Conservation (phyloP, 2,329 filamentous ascomycete species). For the Pyrenophora graminea region DNA sequence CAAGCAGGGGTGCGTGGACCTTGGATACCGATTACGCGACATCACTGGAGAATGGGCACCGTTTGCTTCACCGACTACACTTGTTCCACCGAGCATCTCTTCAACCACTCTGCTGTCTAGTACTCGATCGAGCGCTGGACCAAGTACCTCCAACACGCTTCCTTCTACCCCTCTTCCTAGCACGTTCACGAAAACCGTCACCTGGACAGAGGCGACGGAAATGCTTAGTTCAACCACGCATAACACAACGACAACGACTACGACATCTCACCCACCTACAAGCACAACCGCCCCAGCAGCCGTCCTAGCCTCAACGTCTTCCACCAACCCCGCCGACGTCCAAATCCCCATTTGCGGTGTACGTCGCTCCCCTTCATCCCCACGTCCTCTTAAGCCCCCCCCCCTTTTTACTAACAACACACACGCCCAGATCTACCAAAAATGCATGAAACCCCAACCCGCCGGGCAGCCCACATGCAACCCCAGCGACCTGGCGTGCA, state of each 20-base stretch:
- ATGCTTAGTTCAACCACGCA: not conserved
- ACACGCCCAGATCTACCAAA: conserved; percentile 8
- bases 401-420: not conserved
- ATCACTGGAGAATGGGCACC: conserved; percentile 12
- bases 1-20: not conserved
- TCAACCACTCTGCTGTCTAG: not conserved
- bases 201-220: not conserved
- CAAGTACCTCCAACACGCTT: not conserved
- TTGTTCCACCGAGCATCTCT: not conserved
- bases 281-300: not conserved
- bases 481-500: conserved; percentile 15
- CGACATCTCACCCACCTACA: not conserved
- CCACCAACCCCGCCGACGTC: not conserved
- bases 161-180: not conserved
- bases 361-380: not conserved
- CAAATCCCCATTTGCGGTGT: conserved; percentile 18
- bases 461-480: conserved; percentile 8
- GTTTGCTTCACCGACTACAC: not conserved
- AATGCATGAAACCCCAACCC: conserved; percentile 12
- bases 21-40: not conserved
- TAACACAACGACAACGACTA: not conserved
- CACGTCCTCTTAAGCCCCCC: too few species aligned
- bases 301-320: not conserved
- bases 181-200: not conserved
- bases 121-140: not conserved